Percentiles rank a stretch among this genome's conserved stretches.
Conservation (phyloP, 768 basidiomycete genomes). For the Lactifluus echinatus region DNA sequence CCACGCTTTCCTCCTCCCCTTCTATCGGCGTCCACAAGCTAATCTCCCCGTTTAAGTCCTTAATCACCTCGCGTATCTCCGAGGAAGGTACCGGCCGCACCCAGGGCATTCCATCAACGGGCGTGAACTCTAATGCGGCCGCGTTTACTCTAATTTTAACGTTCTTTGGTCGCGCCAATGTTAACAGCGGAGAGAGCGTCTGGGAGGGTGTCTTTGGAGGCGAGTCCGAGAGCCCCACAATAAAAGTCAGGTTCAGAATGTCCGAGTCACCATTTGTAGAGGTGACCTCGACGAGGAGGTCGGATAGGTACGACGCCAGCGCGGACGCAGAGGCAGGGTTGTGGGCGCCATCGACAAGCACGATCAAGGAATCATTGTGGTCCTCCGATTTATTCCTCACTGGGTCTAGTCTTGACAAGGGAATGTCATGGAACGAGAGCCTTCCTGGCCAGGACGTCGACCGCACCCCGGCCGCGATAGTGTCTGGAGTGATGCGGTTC, state of each 20-base stretch:
- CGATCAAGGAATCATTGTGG: constrained; percentile 22
- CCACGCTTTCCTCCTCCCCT: constrained; percentile 29
- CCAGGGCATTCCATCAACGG: constrained; percentile 94
- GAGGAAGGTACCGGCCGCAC: constrained; percentile 52
- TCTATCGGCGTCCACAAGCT: constrained; percentile 38
- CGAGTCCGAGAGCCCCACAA: constrained; percentile 78
- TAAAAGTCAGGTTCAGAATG: constrained; percentile 47
- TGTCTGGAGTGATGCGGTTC: constrained; percentile 37
- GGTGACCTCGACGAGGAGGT: constrained; percentile 29
- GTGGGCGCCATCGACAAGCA: constrained; percentile 92
- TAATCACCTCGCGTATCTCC: constrained; percentile 41
- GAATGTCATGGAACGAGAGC: constrained; percentile 55
- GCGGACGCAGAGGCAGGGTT: constrained; percentile 70
- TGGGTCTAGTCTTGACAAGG: constrained; percentile 12
- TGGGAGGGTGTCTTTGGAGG: constrained; percentile 74
- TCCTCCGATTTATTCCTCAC: neutral
- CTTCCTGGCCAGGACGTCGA: constrained; percentile 72
- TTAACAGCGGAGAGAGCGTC: constrained; percentile 61
- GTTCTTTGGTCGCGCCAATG: constrained; percentile 24
- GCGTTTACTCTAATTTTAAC: constrained; percentile 33
- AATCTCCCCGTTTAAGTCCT: constrained; percentile 34
- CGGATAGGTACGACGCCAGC: constrained; percentile 57
- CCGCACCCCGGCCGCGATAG: constrained; percentile 50
- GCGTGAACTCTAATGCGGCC: constrained; percentile 56
- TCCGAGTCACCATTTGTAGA: constrained; percentile 14